Evolutionary conservation across 148 eudicot species (phyloP).

Genomic region (Cornus suecica): DNA sequence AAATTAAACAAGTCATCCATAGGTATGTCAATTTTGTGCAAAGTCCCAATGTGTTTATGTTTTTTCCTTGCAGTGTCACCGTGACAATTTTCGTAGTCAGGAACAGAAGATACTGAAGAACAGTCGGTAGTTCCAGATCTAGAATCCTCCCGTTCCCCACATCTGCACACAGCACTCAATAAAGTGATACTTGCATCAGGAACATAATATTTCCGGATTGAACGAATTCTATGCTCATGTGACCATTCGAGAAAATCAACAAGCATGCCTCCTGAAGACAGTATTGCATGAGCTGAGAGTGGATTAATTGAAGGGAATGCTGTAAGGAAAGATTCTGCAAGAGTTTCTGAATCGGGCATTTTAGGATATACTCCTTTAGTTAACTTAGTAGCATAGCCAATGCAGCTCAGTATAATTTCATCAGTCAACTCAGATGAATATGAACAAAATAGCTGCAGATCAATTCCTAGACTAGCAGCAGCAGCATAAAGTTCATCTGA

Average conservation of each 20-base stretch:
- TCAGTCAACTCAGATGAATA: slow-evolving; percentile 77
- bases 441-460: slow-evolving; percentile 76
- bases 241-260: slow-evolving; percentile 67
- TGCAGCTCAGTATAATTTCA: slow-evolving; percentile 68
- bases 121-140: slow-evolving; percentile 84
- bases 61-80: slow-evolving; percentile 46
- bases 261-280: slow-evolving; percentile 58
- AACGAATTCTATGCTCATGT: slow-evolving; percentile 42
- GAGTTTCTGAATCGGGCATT: slow-evolving; percentile 80
- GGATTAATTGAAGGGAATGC: slow-evolving; percentile 88
- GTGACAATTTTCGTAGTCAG: slow-evolving; percentile 47
- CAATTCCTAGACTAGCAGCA: slow-evolving; percentile 75
- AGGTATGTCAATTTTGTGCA: slow-evolving; percentile 23
- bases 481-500: slow-evolving; percentile 94
- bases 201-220: slow-evolving; percentile 54
- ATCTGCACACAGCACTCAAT: slow-evolving; percentile 55
- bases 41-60: slow-evolving; percentile 27
- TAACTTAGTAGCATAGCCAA: slow-evolving; percentile 38
- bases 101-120: slow-evolving; percentile 85
- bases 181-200: slow-evolving; percentile 70
- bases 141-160: slow-evolving; percentile 83
- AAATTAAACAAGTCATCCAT: slow-evolving; percentile 28
- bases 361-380: slow-evolving; percentile 50
- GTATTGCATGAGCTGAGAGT: slow-evolving; percentile 86
- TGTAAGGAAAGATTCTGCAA: slow-evolving; percentile 84